Percentiles rank a stretch among this genome's conserved stretches.
phyloP scores from a whole-genome alignment of 108 stramenopile genomes.

The Cyclotella distinguenda region DNA sequence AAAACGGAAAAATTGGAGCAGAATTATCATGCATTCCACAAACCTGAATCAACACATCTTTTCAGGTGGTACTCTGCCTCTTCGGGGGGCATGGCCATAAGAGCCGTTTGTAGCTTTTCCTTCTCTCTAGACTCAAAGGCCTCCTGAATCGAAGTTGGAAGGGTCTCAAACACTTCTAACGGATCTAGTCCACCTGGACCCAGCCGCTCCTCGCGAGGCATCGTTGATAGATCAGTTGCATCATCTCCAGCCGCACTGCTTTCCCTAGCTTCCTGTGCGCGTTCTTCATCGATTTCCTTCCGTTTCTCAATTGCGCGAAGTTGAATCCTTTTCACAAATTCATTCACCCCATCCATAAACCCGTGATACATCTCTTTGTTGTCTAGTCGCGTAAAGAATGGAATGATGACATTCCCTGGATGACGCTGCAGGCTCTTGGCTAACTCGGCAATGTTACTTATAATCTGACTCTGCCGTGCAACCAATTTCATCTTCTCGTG shows the following conservation, averaged over 20 bases:
- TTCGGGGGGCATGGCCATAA: slow-evolving; percentile 71
- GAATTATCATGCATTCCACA: slow-evolving; percentile 79
- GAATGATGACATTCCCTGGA: slow-evolving; percentile 96
- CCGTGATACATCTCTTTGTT: slow-evolving; percentile 76
- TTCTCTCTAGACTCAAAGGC: slow-evolving; percentile 92
- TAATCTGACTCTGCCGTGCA: slow-evolving; percentile 90
- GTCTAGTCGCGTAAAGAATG: slow-evolving; percentile 90
- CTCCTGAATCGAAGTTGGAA: slow-evolving; percentile 87
- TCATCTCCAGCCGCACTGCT: slow-evolving; percentile 55
- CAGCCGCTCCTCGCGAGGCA: slow-evolving; percentile 82
- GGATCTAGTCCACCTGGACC: slow-evolving; percentile 98
- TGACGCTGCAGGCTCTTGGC: slow-evolving; percentile 88
- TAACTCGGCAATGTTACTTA: slow-evolving; percentile 95
- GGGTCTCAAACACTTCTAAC: slow-evolving; percentile 90
- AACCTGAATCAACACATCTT: slow-evolving; percentile 88
- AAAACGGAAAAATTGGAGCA: not conserved
- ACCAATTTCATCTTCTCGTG: slow-evolving; percentile 93
- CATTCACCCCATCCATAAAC: slow-evolving; percentile 81
- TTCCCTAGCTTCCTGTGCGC: slow-evolving; percentile 41
- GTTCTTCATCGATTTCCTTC: slow-evolving; percentile 89
- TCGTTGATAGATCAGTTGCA: slow-evolving; percentile 64
- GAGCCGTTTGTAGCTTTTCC: slow-evolving; percentile 72
- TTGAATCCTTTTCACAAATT: slow-evolving; percentile 84
- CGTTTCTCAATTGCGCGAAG: slow-evolving; percentile 90
- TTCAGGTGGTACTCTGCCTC: slow-evolving; percentile 97